These are phyloP conservation scores for Aspergillus ochraceoroseus DNA, from an alignment of 2,329 filamentous ascomycete genomes.

Conservation along the genomic window DNA sequence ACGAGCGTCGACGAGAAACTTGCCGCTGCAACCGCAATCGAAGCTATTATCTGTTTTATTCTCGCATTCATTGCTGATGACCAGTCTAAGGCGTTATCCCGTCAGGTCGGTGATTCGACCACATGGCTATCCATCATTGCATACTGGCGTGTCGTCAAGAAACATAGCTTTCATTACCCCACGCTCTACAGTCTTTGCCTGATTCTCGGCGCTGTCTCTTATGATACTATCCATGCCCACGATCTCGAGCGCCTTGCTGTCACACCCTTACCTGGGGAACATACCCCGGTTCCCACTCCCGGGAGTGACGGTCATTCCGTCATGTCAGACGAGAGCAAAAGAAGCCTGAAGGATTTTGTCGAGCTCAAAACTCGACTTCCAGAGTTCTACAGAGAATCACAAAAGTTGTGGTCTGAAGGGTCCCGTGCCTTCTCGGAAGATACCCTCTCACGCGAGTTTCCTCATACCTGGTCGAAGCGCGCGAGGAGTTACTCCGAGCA, in stretches of 20 bases:
- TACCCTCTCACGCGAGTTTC: slow-evolving; percentile 40
- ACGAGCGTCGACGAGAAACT: slow-evolving; percentile 35
- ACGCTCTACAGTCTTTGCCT: slow-evolving; percentile 44
- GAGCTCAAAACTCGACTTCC: slow-evolving; percentile 41
- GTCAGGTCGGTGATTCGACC: slow-evolving; percentile 38
- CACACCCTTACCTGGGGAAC: slow-evolving; percentile 38
- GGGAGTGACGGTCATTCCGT: slow-evolving; percentile 42
- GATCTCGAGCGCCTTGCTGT: slow-evolving; percentile 45
- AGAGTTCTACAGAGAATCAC: slow-evolving; percentile 41
- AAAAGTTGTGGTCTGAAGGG: slow-evolving; percentile 44
- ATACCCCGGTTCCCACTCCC: slow-evolving; percentile 41
- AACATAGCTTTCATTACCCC: slow-evolving; percentile 37
- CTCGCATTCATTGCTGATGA: slow-evolving; percentile 45
- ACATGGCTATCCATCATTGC: slow-evolving; percentile 47
- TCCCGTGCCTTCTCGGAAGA: slow-evolving; percentile 40
- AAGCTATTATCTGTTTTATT: slow-evolving; percentile 47
- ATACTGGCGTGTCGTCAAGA: slow-evolving; percentile 46
- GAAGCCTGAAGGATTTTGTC: slow-evolving; percentile 36
- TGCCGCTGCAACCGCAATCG: slow-evolving; percentile 40
- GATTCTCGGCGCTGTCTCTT: slow-evolving; percentile 46
- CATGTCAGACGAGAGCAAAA: slow-evolving; percentile 37
- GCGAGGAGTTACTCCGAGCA: slow-evolving; percentile 37
- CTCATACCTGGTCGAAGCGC: slow-evolving; percentile 43
- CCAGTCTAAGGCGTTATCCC: slow-evolving; percentile 34
- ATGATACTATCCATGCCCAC: slow-evolving; percentile 43